Conservation (phyloP, 305 asterid genomes). For the Stenogyne calaminthoides region DNA sequence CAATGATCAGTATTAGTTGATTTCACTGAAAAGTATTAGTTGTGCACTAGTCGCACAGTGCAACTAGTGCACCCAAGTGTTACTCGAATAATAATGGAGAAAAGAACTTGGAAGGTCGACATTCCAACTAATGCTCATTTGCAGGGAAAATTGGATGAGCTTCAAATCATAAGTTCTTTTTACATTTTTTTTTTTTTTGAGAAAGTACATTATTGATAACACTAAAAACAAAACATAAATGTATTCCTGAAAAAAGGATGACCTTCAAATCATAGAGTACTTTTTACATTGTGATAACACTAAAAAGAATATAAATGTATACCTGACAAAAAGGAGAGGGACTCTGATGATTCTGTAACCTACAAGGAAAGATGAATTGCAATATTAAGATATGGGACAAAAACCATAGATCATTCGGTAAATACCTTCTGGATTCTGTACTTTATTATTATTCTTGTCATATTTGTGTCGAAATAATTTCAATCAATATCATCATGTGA, state of each 20-base stretch:
- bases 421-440: not conserved
- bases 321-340: slow-evolving; percentile 51
- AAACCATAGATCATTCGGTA: not conserved
- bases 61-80: too few species aligned
- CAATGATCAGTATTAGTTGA: too few species aligned
- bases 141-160: not conserved
- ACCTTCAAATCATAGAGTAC: not conserved
- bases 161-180: not conserved
- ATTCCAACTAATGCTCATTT: slow-evolving; percentile 10
- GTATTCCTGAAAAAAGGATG: slow-evolving; percentile 39
- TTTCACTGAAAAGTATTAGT: too few species aligned
- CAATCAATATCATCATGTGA: not conserved
- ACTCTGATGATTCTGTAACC: slow-evolving; percentile 47
- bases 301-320: slow-evolving; percentile 15
- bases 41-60: too few species aligned
- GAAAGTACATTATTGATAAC: not conserved
- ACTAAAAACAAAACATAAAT: slow-evolving; percentile 1
- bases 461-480: not conserved
- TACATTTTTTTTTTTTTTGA: too few species aligned
- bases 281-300: not conserved
- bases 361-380: slow-evolving; percentile 27
- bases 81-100: not conserved
- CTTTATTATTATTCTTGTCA: not conserved
- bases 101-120: not conserved
- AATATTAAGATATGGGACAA: slow-evolving; percentile 7